Evolutionary conservation across 164 flowering plant genomes (phyloP), one percentile per base, ranked within the genome.

Genomic region (Umbilicus rupestris): DNA sequence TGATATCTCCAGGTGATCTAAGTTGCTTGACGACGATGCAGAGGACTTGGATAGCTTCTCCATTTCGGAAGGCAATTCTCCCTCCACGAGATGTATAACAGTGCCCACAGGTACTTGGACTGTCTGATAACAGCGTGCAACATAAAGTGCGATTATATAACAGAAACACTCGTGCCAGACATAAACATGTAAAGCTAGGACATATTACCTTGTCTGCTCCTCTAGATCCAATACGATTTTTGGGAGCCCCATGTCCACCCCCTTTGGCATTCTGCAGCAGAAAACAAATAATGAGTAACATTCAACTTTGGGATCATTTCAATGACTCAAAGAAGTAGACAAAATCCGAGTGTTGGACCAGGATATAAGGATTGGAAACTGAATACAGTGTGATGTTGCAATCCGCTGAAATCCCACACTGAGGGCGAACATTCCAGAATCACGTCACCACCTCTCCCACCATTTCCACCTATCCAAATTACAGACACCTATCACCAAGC

Each of bases 381-480:
- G 74, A 77, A 60, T 72, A 92, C 96, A 68, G 81, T 57, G 57
- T 93, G 97, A 77, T 85, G 94, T 47, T 87, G 89, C 75, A 93
- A 73, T 73, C 84, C 71, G 70, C 94, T 82, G 72, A 93, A 85
- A 68, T 93, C 97, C 97, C 98, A 88, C 67, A 88, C 78, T 33
- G 85, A 59, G 0, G 82, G 70, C 30, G 94, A 87, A 75, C 95
- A 87, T 72, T 85, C 89, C 45, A 89, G 72, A 68, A 91, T 85
- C 69, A 91, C 91, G 74, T 90, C 91, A 66, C 97, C 95, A 58
- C 96, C 98, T 85, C 82, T 83, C 72, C 96, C 98, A 70, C 98
- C 98, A 80, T 84, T 82, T 12, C 94, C 96, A 77, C 94, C 96
- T 89, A 73, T 39, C 30, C 1, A 42, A 19, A 65, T 26, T 44